Conservation (phyloP, 2,329 filamentous ascomycete species). For the Aspergillus sp. region DNA sequence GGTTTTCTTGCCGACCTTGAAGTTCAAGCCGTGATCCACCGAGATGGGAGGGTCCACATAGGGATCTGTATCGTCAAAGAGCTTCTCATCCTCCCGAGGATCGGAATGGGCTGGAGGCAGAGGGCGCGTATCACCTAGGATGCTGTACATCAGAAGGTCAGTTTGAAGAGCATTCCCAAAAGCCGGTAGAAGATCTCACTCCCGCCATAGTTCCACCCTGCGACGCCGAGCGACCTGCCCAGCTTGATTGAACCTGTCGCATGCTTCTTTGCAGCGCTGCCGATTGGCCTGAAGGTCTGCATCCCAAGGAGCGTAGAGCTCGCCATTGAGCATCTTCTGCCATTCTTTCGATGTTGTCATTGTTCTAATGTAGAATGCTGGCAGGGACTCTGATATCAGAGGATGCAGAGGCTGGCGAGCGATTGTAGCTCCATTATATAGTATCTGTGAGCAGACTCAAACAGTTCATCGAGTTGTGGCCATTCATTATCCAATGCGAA, state of each 20-base stretch:
- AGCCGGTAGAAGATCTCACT: constrained; percentile 16
- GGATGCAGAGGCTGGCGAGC: neutral
- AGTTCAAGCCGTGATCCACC: constrained; percentile 68
- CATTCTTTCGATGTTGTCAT: constrained; percentile 32
- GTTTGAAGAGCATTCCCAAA: neutral
- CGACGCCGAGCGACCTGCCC: constrained; percentile 24
- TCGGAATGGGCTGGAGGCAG: constrained; percentile 24
- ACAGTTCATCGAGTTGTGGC: neutral
- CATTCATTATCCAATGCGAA: neutral
- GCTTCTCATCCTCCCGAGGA: constrained; percentile 24
- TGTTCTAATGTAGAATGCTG: neutral
- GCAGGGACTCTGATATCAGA: neutral
- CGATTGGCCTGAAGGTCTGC: constrained; percentile 31
- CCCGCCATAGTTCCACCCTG: constrained; percentile 30
- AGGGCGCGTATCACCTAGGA: constrained; percentile 26
- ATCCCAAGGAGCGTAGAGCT: constrained; percentile 31
- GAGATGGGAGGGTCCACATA: constrained; percentile 64
- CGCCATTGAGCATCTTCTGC: constrained; percentile 32
- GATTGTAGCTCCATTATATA: neutral
- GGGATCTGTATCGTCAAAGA: constrained; percentile 40
- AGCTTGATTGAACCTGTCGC: constrained; percentile 30
- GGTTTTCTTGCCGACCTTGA: constrained; percentile 55
- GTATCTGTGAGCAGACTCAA: neutral
- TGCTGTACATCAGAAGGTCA: constrained; percentile 16
- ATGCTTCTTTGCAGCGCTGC: constrained; percentile 30